These are phyloP conservation scores for Tetrapyrgos nigripes DNA, from an alignment of 1,284 basidiomycete genomes.

Conservation along the genomic window DNA sequence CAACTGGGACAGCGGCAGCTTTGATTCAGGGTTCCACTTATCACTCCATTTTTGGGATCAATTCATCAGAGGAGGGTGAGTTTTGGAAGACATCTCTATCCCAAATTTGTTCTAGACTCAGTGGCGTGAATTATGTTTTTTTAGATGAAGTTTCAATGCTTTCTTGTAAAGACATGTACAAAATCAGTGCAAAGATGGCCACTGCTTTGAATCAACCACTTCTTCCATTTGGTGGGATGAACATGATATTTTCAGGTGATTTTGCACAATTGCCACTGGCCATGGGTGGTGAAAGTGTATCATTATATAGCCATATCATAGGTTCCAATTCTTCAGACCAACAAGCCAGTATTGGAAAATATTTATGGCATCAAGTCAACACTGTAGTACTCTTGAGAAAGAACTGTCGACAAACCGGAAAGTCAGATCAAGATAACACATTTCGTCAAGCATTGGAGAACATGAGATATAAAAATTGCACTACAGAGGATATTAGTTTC, in stretches of 20 bases:
- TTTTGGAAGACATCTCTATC: background rate
- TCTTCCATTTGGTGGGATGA: slow-evolving; percentile 20
- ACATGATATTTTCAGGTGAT: slow-evolving; percentile 23
- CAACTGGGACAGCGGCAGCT: slow-evolving; percentile 37
- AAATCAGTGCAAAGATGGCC: slow-evolving; percentile 13
- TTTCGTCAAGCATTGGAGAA: slow-evolving; percentile 36
- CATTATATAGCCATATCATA: slow-evolving; percentile 3
- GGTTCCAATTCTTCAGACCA: slow-evolving; percentile 20
- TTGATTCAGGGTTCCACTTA: slow-evolving; percentile 35
- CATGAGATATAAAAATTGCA: slow-evolving; percentile 21
- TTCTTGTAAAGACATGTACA: slow-evolving; percentile 14
- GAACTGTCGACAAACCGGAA: background rate
- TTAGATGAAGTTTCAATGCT: slow-evolving; percentile 28
- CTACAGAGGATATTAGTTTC: slow-evolving; percentile 18
- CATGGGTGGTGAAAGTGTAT: slow-evolving; percentile 8
- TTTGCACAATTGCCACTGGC: slow-evolving; percentile 22
- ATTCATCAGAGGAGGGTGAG: slow-evolving; percentile 3
- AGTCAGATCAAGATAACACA: slow-evolving; percentile 5
- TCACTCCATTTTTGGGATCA: slow-evolving; percentile 33
- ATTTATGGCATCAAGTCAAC: slow-evolving; percentile 41
- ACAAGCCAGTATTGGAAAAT: slow-evolving; percentile 33
- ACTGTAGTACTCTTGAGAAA: slow-evolving; percentile 12
- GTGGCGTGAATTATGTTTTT: slow-evolving; percentile 21
- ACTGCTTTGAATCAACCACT: background rate
- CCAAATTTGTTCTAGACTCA: background rate